Conservation (phyloP, 148 eudicot species). For the Rhododendron vialii region DNA sequence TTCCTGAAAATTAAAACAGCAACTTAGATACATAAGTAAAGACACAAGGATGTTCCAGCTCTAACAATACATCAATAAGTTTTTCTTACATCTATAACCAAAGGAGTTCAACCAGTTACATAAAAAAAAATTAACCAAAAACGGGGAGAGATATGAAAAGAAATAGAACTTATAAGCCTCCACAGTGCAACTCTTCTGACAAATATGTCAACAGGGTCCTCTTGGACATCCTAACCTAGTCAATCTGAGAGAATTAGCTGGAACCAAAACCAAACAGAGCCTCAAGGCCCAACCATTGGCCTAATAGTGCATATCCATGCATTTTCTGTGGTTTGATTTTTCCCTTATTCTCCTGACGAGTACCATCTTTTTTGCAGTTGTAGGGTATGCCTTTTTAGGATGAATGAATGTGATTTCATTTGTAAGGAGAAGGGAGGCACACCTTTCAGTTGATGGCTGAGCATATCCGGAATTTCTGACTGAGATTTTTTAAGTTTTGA, state of each 20-base stretch:
- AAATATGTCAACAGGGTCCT: not conserved
- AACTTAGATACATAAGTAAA: not conserved
- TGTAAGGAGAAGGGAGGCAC: not conserved
- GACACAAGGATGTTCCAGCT: not conserved
- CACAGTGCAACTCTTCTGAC: not conserved
- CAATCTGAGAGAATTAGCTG: not conserved
- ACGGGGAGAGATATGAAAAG: not conserved
- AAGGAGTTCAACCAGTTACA: not conserved
- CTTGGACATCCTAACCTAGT: not conserved
- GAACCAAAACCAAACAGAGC: not conserved
- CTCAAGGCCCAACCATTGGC: not conserved
- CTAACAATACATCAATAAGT: not conserved
- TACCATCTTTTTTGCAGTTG: not conserved
- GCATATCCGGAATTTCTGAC: not conserved
- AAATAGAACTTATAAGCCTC: not conserved
- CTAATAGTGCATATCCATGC: not conserved
- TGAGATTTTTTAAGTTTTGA: not conserved
- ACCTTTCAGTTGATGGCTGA: not conserved
- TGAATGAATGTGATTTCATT: not conserved
- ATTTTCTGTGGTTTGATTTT: not conserved
- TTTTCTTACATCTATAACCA: not conserved
- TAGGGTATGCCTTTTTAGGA: not conserved
- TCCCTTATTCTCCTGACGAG: not conserved
- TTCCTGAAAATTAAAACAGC: constrained; percentile 42
- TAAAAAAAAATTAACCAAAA: not conserved